phyloP scores from a whole-genome alignment of 441 rosid genomes.

The Arabidopsis lyrata region DNA sequence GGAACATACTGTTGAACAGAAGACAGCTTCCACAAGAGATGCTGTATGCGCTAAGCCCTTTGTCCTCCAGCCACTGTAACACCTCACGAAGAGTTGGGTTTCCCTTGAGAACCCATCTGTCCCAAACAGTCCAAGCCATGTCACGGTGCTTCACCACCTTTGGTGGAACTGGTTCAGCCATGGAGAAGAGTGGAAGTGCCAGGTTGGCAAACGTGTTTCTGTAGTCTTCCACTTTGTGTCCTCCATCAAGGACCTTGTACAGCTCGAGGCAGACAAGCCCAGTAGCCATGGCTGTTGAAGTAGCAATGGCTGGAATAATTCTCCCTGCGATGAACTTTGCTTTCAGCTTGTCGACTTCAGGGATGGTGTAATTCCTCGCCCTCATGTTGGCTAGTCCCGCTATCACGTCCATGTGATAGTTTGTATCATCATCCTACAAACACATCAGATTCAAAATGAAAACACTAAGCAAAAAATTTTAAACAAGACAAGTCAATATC shows the following conservation, averaged over 20 bases:
- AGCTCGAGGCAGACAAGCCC: constrained; percentile 95
- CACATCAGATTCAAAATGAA: constrained; percentile 14
- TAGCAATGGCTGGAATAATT: constrained; percentile 95
- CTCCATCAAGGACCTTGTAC: constrained; percentile 82
- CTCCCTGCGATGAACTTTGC: constrained; percentile 98
- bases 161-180: constrained; percentile 93
- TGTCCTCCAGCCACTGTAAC: constrained; percentile 79
- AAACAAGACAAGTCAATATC: neutral
- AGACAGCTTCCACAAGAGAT: constrained; percentile 87
- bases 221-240: constrained; percentile 85
- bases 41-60: constrained; percentile 85
- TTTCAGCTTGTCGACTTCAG: constrained; percentile 93
- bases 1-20: constrained; percentile 82
- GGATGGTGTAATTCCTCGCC: constrained; percentile 91
- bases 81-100: constrained; percentile 86
- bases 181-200: constrained; percentile 92
- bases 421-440: constrained; percentile 90
- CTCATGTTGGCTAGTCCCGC: constrained; percentile 98
- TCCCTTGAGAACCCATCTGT: constrained; percentile 78
- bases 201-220: constrained; percentile 92
- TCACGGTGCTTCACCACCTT: constrained; percentile 81
- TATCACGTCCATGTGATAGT: constrained; percentile 93
- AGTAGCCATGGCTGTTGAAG: constrained; percentile 96
- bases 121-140: constrained; percentile 98
- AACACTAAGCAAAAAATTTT: constrained; percentile 2